Conservation (phyloP, 139 green algal species). For the Tetraselmis striata region DNA sequence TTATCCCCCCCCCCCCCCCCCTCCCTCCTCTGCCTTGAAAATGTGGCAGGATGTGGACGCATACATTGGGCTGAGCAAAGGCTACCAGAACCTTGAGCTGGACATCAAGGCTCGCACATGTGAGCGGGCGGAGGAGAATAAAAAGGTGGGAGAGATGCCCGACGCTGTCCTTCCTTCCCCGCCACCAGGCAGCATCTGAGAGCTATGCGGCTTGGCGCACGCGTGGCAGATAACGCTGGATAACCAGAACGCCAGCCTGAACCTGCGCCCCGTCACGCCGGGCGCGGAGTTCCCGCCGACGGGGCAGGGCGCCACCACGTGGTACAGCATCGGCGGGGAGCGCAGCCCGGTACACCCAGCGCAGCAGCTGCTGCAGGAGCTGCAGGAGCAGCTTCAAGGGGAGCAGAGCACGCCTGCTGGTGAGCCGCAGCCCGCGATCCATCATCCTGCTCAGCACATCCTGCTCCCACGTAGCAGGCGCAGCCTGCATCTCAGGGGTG, state of each 20-base stretch:
- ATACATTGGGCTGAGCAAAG: constrained; percentile 35
- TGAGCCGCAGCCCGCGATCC: too few species aligned
- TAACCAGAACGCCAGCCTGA: not conserved
- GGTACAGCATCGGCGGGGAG: not conserved
- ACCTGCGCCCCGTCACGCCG: not conserved
- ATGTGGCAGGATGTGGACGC: constrained; percentile 41
- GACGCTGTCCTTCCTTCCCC: too few species aligned
- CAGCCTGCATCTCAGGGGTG: too few species aligned
- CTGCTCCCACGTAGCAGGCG: too few species aligned
- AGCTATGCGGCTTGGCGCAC: not conserved
- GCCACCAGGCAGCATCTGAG: too few species aligned
- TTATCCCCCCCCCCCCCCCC: too few species aligned
- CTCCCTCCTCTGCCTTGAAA: too few species aligned
- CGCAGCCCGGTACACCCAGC: not conserved
- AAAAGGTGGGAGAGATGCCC: too few species aligned
- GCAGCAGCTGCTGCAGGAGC: not conserved
- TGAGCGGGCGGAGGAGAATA: constrained; percentile 25
- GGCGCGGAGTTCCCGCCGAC: not conserved
- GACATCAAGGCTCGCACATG: constrained; percentile 42
- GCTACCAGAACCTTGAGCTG: constrained; percentile 55
- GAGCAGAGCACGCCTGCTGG: too few species aligned
- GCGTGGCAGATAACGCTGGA: not conserved
- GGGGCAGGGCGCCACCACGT: not conserved
- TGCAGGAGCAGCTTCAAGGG: not conserved
- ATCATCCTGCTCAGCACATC: too few species aligned